phyloP scores from a whole-genome alignment of 306 rosid genomes.

The Vigna unguiculata region DNA sequence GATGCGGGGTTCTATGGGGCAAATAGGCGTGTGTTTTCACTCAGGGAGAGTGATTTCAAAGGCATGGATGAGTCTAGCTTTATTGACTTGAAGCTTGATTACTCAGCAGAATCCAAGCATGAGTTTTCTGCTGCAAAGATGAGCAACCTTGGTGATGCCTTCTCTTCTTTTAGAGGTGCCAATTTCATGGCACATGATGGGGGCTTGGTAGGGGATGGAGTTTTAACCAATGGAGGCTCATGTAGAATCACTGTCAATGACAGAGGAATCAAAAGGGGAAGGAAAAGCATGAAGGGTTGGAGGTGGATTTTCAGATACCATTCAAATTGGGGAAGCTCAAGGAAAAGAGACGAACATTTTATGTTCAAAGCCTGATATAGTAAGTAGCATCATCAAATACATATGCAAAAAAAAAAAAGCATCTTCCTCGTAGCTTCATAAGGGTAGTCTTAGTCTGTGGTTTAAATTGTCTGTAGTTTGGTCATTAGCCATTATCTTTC shows the following conservation, averaged over 20 bases:
- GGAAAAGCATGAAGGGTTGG: conserved; percentile 88
- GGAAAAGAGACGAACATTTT: conserved; percentile 73
- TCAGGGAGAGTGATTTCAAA: conserved; percentile 87
- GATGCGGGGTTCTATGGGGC: conserved; percentile 58
- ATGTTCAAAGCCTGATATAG: conserved; percentile 63
- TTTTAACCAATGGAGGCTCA: conserved; percentile 68
- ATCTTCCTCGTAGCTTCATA: conserved; percentile 48
- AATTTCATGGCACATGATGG: conserved; percentile 56
- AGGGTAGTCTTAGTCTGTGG: conserved; percentile 48
- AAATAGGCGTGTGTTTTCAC: conserved; percentile 78
- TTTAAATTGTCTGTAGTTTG: conserved; percentile 47
- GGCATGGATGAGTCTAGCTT: conserved; percentile 91
- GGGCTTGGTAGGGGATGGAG: conserved; percentile 49
- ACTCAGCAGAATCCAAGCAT: conserved; percentile 65
- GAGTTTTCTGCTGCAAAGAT: conserved; percentile 58
- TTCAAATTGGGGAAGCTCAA: conserved; percentile 59
- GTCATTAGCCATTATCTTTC: conserved; percentile 45
- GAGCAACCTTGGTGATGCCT: conserved; percentile 42
- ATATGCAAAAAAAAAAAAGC: not conserved
- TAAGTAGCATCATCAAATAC: conserved; percentile 16
- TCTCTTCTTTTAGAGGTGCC: conserved; percentile 63
- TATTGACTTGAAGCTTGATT: conserved; percentile 91
- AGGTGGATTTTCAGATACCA: conserved; percentile 86
- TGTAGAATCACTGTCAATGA: conserved; percentile 88
- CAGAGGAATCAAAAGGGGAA: conserved; percentile 73